phyloP scores from a whole-genome alignment of 768 basidiomycete species.

The Podaxis rugospora region DNA sequence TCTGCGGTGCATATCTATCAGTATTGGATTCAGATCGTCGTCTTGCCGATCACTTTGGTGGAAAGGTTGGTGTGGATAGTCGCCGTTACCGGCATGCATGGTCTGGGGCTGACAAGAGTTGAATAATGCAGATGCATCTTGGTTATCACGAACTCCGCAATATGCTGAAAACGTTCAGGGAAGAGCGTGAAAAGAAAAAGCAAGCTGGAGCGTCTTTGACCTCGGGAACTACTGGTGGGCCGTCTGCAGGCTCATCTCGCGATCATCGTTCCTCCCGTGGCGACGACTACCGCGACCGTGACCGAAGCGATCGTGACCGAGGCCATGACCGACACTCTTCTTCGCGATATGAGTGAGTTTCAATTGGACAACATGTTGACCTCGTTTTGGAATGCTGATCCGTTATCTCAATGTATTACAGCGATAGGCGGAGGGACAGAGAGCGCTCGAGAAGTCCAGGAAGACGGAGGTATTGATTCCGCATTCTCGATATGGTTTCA shows the following conservation, averaged over 20 bases:
- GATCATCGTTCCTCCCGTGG: slow-evolving; percentile 47
- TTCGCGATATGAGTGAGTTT: slow-evolving; percentile 70
- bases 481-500: slow-evolving; percentile 10
- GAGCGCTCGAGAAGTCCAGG: slow-evolving; percentile 74
- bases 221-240: slow-evolving; percentile 33
- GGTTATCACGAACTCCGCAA: slow-evolving; percentile 98
- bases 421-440: slow-evolving; percentile 67
- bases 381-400: slow-evolving; percentile 24
- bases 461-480: slow-evolving; percentile 51
- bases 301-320: slow-evolving; percentile 60
- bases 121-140: slow-evolving; percentile 81
- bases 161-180: slow-evolving; percentile 86
- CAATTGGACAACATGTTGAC: slow-evolving; percentile 16
- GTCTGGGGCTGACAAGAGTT: slow-evolving; percentile 22
- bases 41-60: slow-evolving; percentile 98
- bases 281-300: slow-evolving; percentile 40
- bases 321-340: slow-evolving; percentile 65
- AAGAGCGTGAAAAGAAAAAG: slow-evolving; percentile 83
- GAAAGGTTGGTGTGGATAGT: slow-evolving; percentile 66
- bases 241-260: slow-evolving; percentile 34
- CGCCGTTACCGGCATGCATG: slow-evolving; percentile 12
- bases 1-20: slow-evolving; percentile 98
- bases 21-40: slow-evolving; percentile 98
- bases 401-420: slow-evolving; percentile 25
- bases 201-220: slow-evolving; percentile 41